phyloP scores from a whole-genome alignment of 108 stramenopile genomes.

The Pseudonitzschia multiseries region DNA sequence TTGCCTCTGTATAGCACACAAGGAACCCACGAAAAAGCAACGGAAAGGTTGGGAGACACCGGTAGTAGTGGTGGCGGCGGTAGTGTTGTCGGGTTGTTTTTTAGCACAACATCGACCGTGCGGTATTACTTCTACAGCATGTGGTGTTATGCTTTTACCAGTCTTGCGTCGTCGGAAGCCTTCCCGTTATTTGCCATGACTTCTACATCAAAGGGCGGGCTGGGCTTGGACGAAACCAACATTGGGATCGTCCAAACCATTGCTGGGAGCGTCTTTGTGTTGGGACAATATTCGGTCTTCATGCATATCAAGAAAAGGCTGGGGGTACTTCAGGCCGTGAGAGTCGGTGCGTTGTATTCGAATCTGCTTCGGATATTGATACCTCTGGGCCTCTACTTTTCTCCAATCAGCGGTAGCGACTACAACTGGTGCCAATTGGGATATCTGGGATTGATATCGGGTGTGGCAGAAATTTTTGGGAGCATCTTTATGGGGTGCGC shows the following conservation, averaged over 20 bases:
- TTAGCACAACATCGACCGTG: slow-evolving; percentile 35
- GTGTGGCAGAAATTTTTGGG: slow-evolving; percentile 35
- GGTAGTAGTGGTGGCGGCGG: not conserved
- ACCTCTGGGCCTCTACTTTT: slow-evolving; percentile 34
- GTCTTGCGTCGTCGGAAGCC: slow-evolving; percentile 50
- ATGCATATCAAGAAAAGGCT: slow-evolving; percentile 34
- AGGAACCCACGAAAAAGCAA: not conserved
- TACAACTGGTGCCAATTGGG: slow-evolving; percentile 16
- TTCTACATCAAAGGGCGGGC: slow-evolving; percentile 42
- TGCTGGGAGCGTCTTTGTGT: slow-evolving; percentile 53
- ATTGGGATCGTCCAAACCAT: slow-evolving; percentile 62
- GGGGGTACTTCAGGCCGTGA: slow-evolving; percentile 46
- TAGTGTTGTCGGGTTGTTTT: not conserved
- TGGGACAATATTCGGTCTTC: slow-evolving; percentile 53
- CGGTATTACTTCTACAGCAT: slow-evolving; percentile 56
- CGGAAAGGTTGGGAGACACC: not conserved
- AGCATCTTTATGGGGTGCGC: slow-evolving; percentile 53
- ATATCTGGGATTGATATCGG: slow-evolving; percentile 40
- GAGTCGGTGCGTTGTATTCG: slow-evolving; percentile 36
- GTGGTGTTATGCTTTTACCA: slow-evolving; percentile 46
- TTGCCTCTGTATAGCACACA: not conserved
- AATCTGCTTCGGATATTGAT: slow-evolving; percentile 44
- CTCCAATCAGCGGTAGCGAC: slow-evolving; percentile 16
- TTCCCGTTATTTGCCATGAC: slow-evolving; percentile 74
- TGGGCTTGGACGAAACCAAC: slow-evolving; percentile 51